phyloP scores from a whole-genome alignment of 257 asterid genomes.

The Anisodus acutangulus region DNA sequence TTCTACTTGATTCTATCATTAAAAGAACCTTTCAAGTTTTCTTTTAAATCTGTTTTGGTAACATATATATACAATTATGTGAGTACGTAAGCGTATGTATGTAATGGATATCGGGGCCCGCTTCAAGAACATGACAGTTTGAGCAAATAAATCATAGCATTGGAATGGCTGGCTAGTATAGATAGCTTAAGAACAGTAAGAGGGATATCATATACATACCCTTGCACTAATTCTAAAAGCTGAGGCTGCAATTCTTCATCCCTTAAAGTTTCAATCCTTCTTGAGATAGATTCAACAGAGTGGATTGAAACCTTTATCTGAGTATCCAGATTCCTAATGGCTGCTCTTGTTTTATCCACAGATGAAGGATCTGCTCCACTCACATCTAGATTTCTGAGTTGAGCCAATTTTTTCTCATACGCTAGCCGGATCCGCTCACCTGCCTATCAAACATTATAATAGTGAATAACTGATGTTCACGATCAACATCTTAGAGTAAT shows the following conservation, averaged over 20 bases:
- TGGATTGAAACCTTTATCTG: constrained; percentile 92
- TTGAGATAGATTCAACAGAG: constrained; percentile 87
- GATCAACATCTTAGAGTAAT: not conserved
- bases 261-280: constrained; percentile 83
- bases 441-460: constrained; percentile 44
- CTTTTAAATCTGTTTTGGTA: not conserved
- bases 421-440: constrained; percentile 82
- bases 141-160: constrained; percentile 8
- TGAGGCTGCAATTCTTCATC: constrained; percentile 93
- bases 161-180: constrained; percentile 15
- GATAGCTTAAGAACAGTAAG: not conserved
- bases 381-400: constrained; percentile 73
- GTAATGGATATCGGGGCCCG: not conserved
- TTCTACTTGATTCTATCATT: not conserved
- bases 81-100: not conserved
- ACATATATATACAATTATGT: not conserved
- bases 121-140: constrained; percentile 18
- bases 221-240: constrained; percentile 75
- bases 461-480: constrained; percentile 6
- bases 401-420: constrained; percentile 84
- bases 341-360: constrained; percentile 68
- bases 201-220: constrained; percentile 51
- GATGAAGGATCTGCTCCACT: constrained; percentile 73
- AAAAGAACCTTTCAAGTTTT: not conserved
- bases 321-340: constrained; percentile 74